phyloP scores from a whole-genome alignment of 2,329 filamentous ascomycete genomes.

The Drechslera avenae region DNA sequence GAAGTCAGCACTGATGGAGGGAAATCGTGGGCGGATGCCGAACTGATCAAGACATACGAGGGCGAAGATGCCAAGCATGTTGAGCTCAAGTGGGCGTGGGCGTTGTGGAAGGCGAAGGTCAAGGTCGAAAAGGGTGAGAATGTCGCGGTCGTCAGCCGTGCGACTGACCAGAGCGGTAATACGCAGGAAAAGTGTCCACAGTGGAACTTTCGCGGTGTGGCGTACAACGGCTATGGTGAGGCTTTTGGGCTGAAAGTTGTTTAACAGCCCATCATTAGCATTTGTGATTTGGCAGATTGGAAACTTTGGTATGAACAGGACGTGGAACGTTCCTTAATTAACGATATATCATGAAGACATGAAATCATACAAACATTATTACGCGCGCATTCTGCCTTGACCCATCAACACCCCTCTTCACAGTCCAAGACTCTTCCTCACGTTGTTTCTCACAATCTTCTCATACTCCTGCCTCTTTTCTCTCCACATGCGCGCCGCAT shows the following conservation, averaged over 20 bases:
- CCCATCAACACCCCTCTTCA: too few species aligned
- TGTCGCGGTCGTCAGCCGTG: slow-evolving; percentile 58
- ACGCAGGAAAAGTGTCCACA: slow-evolving; percentile 54
- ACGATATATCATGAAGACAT: slow-evolving; percentile 21
- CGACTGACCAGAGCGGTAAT: slow-evolving; percentile 60
- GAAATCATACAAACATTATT: slow-evolving; percentile 7
- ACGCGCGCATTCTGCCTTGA: background rate
- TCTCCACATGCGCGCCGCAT: slow-evolving; percentile 86
- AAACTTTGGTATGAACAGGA: too few species aligned
- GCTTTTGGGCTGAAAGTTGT: slow-evolving; percentile 55
- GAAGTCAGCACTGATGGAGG: slow-evolving; percentile 60
- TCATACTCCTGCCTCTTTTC: slow-evolving; percentile 81
- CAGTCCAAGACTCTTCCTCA: slow-evolving; percentile 46
- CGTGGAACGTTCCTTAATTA: background rate
- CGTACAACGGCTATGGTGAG: slow-evolving; percentile 65
- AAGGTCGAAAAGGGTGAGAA: slow-evolving; percentile 49
- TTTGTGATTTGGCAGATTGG: too few species aligned
- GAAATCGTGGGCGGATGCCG: slow-evolving; percentile 56
- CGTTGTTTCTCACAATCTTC: slow-evolving; percentile 69
- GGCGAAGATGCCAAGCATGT: slow-evolving; percentile 20
- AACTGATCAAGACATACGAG: slow-evolving; percentile 38
- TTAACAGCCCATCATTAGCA: slow-evolving; percentile 23
- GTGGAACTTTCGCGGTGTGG: slow-evolving; percentile 66
- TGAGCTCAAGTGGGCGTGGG: slow-evolving; percentile 61
- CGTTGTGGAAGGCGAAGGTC: slow-evolving; percentile 58